phyloP scores from a whole-genome alignment of 2,329 filamentous ascomycete species.

The Macrophomina pseudophaseolina region DNA sequence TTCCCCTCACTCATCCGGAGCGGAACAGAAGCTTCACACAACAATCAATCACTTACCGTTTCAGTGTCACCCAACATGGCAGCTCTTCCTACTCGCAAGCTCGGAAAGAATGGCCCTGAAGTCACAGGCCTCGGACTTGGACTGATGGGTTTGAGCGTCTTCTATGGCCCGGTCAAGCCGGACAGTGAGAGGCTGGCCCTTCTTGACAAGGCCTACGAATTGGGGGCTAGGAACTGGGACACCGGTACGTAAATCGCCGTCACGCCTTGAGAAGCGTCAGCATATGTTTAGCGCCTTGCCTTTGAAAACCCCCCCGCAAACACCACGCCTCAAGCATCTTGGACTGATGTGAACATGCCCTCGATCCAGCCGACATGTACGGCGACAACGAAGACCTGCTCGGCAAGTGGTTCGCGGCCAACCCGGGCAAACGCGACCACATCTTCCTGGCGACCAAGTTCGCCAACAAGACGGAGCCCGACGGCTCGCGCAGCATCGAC shows the following conservation, averaged over 20 bases:
- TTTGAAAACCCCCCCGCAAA: no score
- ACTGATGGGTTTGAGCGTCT: conserved; percentile 56
- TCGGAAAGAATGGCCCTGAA: conserved; percentile 59
- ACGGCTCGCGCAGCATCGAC: conserved; percentile 44
- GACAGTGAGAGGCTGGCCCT: conserved; percentile 58
- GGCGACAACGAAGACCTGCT: conserved; percentile 44
- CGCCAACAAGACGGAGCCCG: conserved; percentile 45
- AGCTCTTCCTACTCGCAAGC: conserved; percentile 49
- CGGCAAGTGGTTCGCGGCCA: conserved; percentile 41
- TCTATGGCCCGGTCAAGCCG: conserved; percentile 55
- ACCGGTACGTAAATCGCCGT: conserved; percentile 31
- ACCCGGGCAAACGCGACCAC: conserved; percentile 26
- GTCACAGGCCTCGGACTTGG: conserved; percentile 60
- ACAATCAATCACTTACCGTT: not conserved
- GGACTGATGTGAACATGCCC: no score
- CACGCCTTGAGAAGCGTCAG: no score
- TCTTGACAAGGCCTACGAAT: conserved; percentile 57
- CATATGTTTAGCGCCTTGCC: no score
- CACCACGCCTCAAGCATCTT: no score
- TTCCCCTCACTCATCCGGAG: no score
- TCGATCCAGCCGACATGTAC: conserved; percentile 34
- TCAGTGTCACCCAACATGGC: not conserved
- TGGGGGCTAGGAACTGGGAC: conserved; percentile 61
- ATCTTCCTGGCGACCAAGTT: conserved; percentile 58
- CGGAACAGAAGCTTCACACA: no score